phyloP scores from a whole-genome alignment of 202 grass and related monocot genomes.

The Saccharum hybrid region DNA sequence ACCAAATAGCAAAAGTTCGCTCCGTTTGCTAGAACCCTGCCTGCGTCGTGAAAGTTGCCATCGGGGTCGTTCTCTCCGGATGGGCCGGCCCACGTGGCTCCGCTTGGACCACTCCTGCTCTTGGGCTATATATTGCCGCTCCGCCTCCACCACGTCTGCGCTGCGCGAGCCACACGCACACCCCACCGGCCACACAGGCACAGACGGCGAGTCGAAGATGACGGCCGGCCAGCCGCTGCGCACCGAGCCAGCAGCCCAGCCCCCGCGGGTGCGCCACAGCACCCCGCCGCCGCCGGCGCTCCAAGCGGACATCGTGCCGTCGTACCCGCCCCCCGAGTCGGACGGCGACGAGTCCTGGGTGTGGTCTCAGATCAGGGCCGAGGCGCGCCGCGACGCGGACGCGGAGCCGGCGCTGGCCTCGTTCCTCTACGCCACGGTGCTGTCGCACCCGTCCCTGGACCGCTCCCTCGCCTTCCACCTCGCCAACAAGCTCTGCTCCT shows the following conservation, averaged over 20 bases:
- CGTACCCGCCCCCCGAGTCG: conserved; percentile 72
- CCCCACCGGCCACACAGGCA: neutral
- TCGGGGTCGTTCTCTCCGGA: neutral
- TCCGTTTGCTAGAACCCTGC: no score
- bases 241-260: neutral
- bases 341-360: conserved; percentile 80
- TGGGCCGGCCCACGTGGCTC: conserved; percentile 25
- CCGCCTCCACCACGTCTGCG: neutral
- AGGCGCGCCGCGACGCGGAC: conserved; percentile 76
- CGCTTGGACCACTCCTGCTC: neutral
- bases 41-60: no score
- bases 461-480: conserved; percentile 90
- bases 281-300: conserved; percentile 31
- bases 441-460: conserved; percentile 74
- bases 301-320: conserved; percentile 48
- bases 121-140: conserved; percentile 29
- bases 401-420: conserved; percentile 79
- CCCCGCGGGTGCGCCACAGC: neutral
- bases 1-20: no score
- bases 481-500: conserved; percentile 95
- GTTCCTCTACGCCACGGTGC: conserved; percentile 86
- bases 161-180: neutral
- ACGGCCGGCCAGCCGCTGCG: conserved; percentile 48
- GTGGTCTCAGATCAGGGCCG: conserved; percentile 87
- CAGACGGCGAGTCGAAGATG: conserved; percentile 23